These are phyloP conservation scores for Kockovaella imperatae DNA, from an alignment of 768 basidiomycete genomes.

Conservation along the genomic window DNA sequence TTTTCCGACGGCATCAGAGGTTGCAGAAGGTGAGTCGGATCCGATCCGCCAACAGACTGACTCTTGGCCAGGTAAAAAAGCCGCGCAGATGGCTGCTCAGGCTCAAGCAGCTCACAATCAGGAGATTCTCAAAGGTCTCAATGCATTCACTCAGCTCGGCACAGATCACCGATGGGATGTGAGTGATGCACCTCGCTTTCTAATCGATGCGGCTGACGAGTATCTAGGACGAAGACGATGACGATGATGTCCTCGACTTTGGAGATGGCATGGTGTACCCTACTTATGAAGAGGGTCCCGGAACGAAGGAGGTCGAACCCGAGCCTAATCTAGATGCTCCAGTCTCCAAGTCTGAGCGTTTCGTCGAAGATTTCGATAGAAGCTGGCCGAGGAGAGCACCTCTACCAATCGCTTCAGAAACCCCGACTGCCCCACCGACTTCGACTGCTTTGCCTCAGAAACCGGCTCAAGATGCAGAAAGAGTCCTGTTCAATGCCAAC, in stretches of 20 bases:
- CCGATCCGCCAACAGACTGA: slow-evolving; percentile 1
- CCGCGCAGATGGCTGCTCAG: slow-evolving; percentile 50
- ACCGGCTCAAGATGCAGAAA: slow-evolving; percentile 49
- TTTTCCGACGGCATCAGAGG: slow-evolving; percentile 96
- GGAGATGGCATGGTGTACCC: slow-evolving; percentile 61
- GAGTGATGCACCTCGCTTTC: slow-evolving; percentile 31
- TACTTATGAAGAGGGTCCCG: slow-evolving; percentile 3
- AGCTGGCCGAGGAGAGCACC: slow-evolving; percentile 76
- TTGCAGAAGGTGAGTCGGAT: slow-evolving; percentile 62
- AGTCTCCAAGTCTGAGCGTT: slow-evolving; percentile 76
- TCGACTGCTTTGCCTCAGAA: no score
- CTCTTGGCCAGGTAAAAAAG: slow-evolving; percentile 18
- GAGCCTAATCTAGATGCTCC: slow-evolving; percentile 45
- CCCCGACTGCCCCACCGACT: slow-evolving; percentile 46
- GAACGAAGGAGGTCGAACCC: slow-evolving; percentile 7
- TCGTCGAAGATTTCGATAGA: slow-evolving; percentile 89
- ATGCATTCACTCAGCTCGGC: slow-evolving; percentile 89
- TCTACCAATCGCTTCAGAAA: slow-evolving; percentile 45
- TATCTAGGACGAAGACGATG: slow-evolving; percentile 68
- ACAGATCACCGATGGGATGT: slow-evolving; percentile 99
- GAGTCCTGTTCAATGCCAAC: slow-evolving; percentile 90
- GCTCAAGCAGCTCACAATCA: slow-evolving; percentile 56
- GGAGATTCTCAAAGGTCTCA: slow-evolving; percentile 69
- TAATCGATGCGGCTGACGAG: slow-evolving; percentile 8
- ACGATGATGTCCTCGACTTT: slow-evolving; percentile 90